phyloP scores from a whole-genome alignment of 2,329 filamentous ascomycete species.

The Pseudogymnoascus sp. region DNA sequence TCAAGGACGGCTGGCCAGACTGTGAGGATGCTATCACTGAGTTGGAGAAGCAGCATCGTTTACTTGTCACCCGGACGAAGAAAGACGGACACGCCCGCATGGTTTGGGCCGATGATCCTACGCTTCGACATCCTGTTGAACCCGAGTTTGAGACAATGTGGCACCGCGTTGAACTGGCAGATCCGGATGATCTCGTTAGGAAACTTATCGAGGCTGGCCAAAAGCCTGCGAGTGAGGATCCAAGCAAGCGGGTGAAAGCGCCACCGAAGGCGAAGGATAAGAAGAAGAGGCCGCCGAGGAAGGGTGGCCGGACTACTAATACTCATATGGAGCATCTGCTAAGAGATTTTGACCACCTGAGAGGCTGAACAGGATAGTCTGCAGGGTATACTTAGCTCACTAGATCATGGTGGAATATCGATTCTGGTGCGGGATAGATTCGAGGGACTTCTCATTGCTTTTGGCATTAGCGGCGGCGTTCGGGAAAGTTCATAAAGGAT shows the following conservation, averaged over 20 bases:
- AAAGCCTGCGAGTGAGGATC: conserved; percentile 33
- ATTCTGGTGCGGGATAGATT: not conserved
- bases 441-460: not conserved
- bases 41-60: conserved; percentile 69
- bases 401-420: not conserved
- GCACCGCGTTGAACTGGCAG: conserved; percentile 70
- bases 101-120: conserved; percentile 84
- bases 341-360: conserved; percentile 25
- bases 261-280: conserved; percentile 30
- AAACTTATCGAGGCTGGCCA: conserved; percentile 33
- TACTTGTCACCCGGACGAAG: conserved; percentile 82
- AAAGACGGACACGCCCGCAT: conserved; percentile 83
- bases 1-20: conserved; percentile 92
- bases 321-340: conserved; percentile 30
- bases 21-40: conserved; percentile 71
- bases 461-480: conserved; percentile 5
- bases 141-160: conserved; percentile 78
- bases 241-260: conserved; percentile 29
- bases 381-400: not conserved
- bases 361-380: conserved; percentile 17
- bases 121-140: conserved; percentile 68
- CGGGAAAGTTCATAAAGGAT: not conserved
- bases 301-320: conserved; percentile 30
- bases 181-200: conserved; percentile 32
- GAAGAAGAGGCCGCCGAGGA: conserved; percentile 29